Percentiles rank a stretch among this genome's conserved stretches.
Conservation (phyloP, 768 basidiomycete genomes). For the Boletellus emodensis region DNA sequence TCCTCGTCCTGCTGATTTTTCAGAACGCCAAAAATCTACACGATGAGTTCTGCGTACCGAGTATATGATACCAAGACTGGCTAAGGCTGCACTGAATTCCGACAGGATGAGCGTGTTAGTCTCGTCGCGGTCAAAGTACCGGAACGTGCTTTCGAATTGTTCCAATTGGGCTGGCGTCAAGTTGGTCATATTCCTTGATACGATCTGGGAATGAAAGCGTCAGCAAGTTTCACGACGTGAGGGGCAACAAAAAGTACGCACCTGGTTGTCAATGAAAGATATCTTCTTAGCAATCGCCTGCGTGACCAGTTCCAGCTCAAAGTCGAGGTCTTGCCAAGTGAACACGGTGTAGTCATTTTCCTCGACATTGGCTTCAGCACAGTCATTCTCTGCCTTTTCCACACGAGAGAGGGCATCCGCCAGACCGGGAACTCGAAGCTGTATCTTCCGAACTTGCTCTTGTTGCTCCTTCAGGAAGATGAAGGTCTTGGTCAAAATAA, state of each 20-base stretch:
- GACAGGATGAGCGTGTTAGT: constrained; percentile 80
- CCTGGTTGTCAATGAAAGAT: constrained; percentile 97
- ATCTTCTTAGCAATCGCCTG: constrained; percentile 85
- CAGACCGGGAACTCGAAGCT: constrained; percentile 64
- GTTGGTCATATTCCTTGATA: constrained; percentile 91
- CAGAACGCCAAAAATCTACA: background rate
- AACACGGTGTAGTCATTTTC: constrained; percentile 96
- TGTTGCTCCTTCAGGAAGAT: constrained; percentile 62
- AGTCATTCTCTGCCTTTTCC: constrained; percentile 65
- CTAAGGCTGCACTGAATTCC: constrained; percentile 92
- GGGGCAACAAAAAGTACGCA: constrained; percentile 19
- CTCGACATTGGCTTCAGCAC: constrained; percentile 85
- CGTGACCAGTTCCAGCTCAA: constrained; percentile 79
- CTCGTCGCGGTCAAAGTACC: constrained; percentile 94
- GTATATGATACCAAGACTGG: constrained; percentile 91
- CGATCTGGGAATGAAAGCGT: constrained; percentile 53
- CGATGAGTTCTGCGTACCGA: constrained; percentile 44
- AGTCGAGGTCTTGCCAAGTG: constrained; percentile 83
- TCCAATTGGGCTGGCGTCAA: constrained; percentile 93
- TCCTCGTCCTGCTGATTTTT: constrained; percentile 66
- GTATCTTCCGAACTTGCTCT: constrained; percentile 57
- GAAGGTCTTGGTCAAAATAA: constrained; percentile 4
- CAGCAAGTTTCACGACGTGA: constrained; percentile 4
- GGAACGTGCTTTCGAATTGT: constrained; percentile 95
- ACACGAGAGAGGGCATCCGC: constrained; percentile 55